A percentile compares a stretch with the other conserved stretches of the same genome.
Conservation (phyloP, 1,139 yeast species). For the Saccharomycopsis hybrid region DNA sequence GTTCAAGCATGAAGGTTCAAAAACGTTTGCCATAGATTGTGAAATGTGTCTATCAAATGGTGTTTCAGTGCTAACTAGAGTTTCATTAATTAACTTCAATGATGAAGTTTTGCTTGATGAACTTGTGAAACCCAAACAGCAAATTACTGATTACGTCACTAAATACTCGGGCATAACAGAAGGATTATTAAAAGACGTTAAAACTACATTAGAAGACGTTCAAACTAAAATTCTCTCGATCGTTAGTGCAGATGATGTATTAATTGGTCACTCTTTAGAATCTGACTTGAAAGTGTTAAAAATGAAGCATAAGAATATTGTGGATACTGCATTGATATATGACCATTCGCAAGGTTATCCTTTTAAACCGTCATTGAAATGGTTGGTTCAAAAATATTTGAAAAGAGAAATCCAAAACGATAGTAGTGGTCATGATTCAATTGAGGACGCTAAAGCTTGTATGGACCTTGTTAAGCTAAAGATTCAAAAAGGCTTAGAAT, state of each 20-base stretch:
- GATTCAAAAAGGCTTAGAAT: constrained; percentile 54
- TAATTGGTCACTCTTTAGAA: constrained; percentile 71
- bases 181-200: constrained; percentile 54
- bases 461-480: constrained; percentile 69
- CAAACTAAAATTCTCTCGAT: constrained; percentile 47
- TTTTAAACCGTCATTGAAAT: constrained; percentile 66
- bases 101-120: constrained; percentile 59
- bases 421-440: constrained; percentile 71
- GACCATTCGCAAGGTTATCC: constrained; percentile 81
- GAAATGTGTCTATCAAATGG: constrained; percentile 72
- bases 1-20: constrained; percentile 50
- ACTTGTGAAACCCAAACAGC: constrained; percentile 68
- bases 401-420: constrained; percentile 56
- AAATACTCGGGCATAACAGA: constrained; percentile 81
- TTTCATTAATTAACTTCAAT: constrained; percentile 60
- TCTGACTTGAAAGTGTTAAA: constrained; percentile 58
- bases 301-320: constrained; percentile 54
- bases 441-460: constrained; percentile 81
- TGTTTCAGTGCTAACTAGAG: constrained; percentile 69
- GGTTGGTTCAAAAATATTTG: constrained; percentile 53
- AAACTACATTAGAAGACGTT: constrained; percentile 60
- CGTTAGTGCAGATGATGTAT: constrained; percentile 45
- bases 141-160: constrained; percentile 75
- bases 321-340: constrained; percentile 61
- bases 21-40: constrained; percentile 80